Conservation (phyloP, 805 yeast genomes). For the Sugiyamaella valdiviana region DNA sequence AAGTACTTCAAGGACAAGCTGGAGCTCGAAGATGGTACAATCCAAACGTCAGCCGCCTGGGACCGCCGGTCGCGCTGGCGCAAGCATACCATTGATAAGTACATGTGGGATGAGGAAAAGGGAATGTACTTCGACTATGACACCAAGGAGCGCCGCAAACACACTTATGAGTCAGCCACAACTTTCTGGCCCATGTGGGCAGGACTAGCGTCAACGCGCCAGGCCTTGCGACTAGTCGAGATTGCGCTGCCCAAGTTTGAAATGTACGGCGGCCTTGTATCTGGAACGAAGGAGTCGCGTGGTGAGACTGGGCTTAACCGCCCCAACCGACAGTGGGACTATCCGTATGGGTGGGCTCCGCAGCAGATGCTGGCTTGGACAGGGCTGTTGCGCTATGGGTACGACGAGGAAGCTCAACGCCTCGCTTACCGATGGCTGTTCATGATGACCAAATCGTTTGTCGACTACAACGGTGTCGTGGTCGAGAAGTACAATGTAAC, state of each 20-base stretch:
- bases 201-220: constrained; percentile 56
- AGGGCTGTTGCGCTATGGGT: constrained; percentile 72
- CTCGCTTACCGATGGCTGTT: constrained; percentile 83
- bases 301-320: constrained; percentile 62
- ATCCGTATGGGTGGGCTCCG: constrained; percentile 98
- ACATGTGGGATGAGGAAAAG: constrained; percentile 76
- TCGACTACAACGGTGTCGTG: constrained; percentile 87
- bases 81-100: constrained; percentile 50
- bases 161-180: constrained; percentile 77
- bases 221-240: constrained; percentile 57
- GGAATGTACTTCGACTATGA: constrained; percentile 84
- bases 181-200: constrained; percentile 93
- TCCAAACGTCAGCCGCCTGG: constrained; percentile 57
- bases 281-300: constrained; percentile 71
- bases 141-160: constrained; percentile 47
- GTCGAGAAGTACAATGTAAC: constrained; percentile 94
- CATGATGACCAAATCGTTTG: constrained; percentile 83
- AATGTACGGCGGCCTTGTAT: constrained; percentile 79
- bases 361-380: constrained; percentile 94
- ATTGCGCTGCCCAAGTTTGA: constrained; percentile 65
- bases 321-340: constrained; percentile 97
- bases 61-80: constrained; percentile 48
- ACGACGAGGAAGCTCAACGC: constrained; percentile 54
- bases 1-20: constrained; percentile 49
- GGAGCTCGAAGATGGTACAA: constrained; percentile 33